Evolutionary conservation across 371 early-diverging fungal species (phyloP).

Genomic region (Parasitella parasitica): DNA sequence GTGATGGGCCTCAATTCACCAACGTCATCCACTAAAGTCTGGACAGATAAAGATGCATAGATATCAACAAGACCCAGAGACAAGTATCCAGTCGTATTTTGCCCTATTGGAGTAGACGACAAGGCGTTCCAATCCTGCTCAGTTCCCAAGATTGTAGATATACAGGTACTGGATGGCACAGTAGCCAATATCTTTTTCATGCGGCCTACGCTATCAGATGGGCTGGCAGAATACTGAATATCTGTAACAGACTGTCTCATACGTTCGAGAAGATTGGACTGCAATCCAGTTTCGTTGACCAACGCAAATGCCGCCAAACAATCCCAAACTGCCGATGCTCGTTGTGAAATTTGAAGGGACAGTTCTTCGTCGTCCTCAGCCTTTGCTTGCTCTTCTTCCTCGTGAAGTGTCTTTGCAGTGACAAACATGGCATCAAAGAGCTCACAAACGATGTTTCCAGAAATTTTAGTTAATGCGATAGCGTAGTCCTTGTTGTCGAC

Average conservation of each 20-base stretch:
- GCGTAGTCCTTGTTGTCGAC: neutral
- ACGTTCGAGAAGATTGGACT: slow-evolving; percentile 28
- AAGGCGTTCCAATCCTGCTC: slow-evolving; percentile 25
- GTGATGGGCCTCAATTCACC: slow-evolving; percentile 35
- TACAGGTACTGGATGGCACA: neutral
- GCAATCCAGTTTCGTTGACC: neutral
- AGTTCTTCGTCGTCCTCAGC: slow-evolving; percentile 11
- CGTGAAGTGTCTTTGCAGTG: slow-evolving; percentile 5
- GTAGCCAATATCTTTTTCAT: slow-evolving; percentile 13
- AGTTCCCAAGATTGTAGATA: slow-evolving; percentile 15
- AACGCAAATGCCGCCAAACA: slow-evolving; percentile 1
- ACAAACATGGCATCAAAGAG: slow-evolving; percentile 37
- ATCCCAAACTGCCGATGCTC: slow-evolving; percentile 23
- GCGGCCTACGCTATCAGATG: slow-evolving; percentile 28
- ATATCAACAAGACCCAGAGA: slow-evolving; percentile 16
- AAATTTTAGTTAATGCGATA: neutral
- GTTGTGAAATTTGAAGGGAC: neutral
- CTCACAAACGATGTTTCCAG: neutral
- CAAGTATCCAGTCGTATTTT: slow-evolving; percentile 23
- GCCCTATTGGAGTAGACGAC: neutral
- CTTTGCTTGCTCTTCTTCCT: slow-evolving; percentile 9
- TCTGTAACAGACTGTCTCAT: slow-evolving; percentile 45
- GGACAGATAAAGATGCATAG: slow-evolving; percentile 20
- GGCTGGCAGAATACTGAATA: slow-evolving; percentile 37
- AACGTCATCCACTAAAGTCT: slow-evolving; percentile 21